phyloP scores from a whole-genome alignment of 306 rosid genomes.

The Cucumis melo region DNA sequence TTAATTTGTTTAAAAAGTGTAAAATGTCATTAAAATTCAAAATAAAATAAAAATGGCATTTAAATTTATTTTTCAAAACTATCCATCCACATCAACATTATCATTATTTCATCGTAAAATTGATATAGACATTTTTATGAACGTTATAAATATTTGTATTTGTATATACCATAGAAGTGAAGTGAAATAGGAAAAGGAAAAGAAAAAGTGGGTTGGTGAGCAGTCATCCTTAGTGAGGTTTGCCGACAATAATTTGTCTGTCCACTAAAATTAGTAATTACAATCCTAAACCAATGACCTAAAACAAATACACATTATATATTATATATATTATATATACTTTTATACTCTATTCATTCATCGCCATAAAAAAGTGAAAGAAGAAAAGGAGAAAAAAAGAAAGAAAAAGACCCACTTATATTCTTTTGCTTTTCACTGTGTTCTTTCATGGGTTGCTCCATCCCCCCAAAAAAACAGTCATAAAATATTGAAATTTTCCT shows the following conservation, averaged over 20 bases:
- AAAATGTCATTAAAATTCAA: too few species aligned
- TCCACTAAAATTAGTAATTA: constrained; percentile 35
- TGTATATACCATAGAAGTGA: too few species aligned
- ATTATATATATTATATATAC: not conserved
- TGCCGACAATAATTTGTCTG: constrained; percentile 53
- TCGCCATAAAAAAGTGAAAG: not conserved
- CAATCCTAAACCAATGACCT: constrained; percentile 14
- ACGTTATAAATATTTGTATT: too few species aligned
- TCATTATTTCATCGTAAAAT: too few species aligned
- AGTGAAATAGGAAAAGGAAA: too few species aligned
- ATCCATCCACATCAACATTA: too few species aligned
- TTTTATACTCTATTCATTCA: not conserved
- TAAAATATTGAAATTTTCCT: not conserved
- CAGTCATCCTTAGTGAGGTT: constrained; percentile 32
- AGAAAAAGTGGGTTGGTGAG: constrained; percentile 28
- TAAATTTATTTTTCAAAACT: too few species aligned
- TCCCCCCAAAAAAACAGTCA: not conserved
- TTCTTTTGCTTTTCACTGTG: not conserved
- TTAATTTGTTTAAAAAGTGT: too few species aligned
- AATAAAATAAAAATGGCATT: too few species aligned
- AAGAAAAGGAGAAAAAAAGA: not conserved
- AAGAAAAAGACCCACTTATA: not conserved
- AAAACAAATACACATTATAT: not conserved
- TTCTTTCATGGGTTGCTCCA: not conserved
- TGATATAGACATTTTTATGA: too few species aligned